Evolutionary conservation across 345 rosid species (phyloP).

Genomic region (Eucalyptus tenuipes): DNA sequence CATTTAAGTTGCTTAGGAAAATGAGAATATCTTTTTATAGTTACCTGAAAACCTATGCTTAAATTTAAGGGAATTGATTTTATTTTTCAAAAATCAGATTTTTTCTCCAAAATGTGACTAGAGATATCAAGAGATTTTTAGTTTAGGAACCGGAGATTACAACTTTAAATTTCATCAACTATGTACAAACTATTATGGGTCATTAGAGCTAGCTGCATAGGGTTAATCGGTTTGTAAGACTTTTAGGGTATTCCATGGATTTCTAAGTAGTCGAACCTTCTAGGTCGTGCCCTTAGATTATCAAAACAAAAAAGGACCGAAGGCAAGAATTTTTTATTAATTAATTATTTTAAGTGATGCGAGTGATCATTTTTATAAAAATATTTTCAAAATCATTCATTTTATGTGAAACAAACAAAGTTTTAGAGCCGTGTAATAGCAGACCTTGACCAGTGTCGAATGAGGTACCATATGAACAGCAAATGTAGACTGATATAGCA

Average conservation of each 20-base stretch:
- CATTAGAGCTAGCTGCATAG: background rate
- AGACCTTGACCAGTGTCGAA: background rate
- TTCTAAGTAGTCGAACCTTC: background rate
- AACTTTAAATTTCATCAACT: background rate
- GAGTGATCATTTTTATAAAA: accelerated
- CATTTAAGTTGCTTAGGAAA: background rate
- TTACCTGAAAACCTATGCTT: accelerated
- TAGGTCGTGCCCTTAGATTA: background rate
- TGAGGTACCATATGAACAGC: background rate
- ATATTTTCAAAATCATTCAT: too few species aligned
- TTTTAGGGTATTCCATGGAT: background rate
- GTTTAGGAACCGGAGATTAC: background rate
- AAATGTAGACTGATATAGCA: background rate
- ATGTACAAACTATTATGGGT: background rate
- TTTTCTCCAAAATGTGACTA: background rate
- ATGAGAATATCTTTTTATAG: background rate
- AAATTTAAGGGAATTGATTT: background rate
- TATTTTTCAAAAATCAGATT: background rate
- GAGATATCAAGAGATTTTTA: background rate
- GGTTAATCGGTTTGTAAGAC: background rate
- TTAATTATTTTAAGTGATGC: too few species aligned
- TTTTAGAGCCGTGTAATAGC: background rate
- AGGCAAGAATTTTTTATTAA: background rate
- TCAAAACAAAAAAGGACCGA: accelerated
- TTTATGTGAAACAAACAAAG: background rate